Conservation (phyloP, 2,329 filamentous ascomycete genomes). For the Claviceps sp. region DNA sequence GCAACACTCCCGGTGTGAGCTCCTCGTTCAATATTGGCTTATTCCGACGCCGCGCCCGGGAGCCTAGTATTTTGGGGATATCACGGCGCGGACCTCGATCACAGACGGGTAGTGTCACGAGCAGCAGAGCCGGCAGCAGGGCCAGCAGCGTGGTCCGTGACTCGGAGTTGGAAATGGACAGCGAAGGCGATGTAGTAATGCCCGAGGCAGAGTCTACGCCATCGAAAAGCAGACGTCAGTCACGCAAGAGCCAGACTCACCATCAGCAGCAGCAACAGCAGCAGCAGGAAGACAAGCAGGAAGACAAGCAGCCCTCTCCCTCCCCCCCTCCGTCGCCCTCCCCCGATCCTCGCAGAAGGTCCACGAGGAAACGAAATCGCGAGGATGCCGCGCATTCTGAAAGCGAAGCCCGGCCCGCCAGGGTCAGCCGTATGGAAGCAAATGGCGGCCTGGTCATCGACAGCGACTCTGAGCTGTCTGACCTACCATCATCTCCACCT, state of each 20-base stretch:
- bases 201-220: slow-evolving; percentile 59
- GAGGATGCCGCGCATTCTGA: slow-evolving; percentile 26
- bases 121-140: slow-evolving; percentile 9
- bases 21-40: slow-evolving; percentile 41
- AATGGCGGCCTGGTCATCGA: slow-evolving; percentile 13
- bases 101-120: slow-evolving; percentile 12
- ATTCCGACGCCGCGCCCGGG: slow-evolving; percentile 43
- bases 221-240: slow-evolving; percentile 31
- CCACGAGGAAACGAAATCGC: slow-evolving; percentile 43
- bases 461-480: slow-evolving; percentile 26
- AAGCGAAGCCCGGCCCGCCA: slow-evolving; percentile 24
- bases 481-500: slow-evolving; percentile 22
- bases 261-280: slow-evolving; percentile 1
- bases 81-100: slow-evolving; percentile 26
- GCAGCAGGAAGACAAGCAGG: slow-evolving; percentile 2
- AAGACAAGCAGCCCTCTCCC: slow-evolving; percentile 10
- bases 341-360: slow-evolving; percentile 13
- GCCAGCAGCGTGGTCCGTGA: slow-evolving; percentile 16
- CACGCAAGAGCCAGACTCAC: slow-evolving; percentile 16
- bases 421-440: slow-evolving; percentile 18
- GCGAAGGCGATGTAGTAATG: slow-evolving; percentile 35
- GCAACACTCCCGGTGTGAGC: slow-evolving; percentile 33
- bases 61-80: slow-evolving; percentile 48
- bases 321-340: background rate
- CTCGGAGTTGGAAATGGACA: slow-evolving; percentile 18